Conservation (phyloP, 129 eudicot genomes). For the Glebionis coronaria region DNA sequence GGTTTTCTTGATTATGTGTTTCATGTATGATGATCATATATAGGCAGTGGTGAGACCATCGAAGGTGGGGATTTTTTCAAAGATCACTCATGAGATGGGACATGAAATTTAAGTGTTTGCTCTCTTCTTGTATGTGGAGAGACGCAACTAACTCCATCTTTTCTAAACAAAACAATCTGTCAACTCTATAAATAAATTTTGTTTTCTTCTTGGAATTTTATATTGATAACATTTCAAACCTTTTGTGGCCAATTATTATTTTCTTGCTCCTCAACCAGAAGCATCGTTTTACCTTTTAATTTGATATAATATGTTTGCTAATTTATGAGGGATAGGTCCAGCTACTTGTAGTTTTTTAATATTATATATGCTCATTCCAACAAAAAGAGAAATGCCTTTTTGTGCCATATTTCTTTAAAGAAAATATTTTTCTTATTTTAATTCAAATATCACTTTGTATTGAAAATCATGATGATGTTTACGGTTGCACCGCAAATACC, state of each 20-base stretch:
- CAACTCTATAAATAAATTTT: conserved; percentile 37
- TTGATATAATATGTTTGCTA: conserved; percentile 4
- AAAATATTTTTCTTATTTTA: background rate
- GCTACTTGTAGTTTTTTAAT: conserved; percentile 20
- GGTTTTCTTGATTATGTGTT: conserved; percentile 25
- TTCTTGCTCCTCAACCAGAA: conserved; percentile 34
- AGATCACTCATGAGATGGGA: conserved; percentile 53
- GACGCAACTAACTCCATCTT: conserved; percentile 62
- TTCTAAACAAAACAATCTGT: conserved; percentile 39
- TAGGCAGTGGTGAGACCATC: conserved; percentile 32
- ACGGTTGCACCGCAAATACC: too few relatives aligned
- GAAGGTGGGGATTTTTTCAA: conserved; percentile 32
- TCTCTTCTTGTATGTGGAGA: conserved; percentile 41
- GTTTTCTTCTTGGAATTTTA: conserved; percentile 25
- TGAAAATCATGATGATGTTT: too few relatives aligned
- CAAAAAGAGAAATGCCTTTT: conserved; percentile 4
- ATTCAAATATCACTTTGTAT: background rate
- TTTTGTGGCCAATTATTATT: conserved; percentile 24
- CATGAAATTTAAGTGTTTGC: conserved; percentile 42
- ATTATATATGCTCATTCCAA: conserved; percentile 21
- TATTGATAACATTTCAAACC: conserved; percentile 19
- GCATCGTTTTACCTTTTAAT: conserved; percentile 23
- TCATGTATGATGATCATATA: conserved; percentile 28
- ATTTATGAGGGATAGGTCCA: conserved; percentile 23
- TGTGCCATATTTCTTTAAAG: background rate